A percentile compares a stretch with the other conserved stretches of the same genome.
These are phyloP conservation scores for Thelonectria blattea DNA, from an alignment of 2,329 filamentous ascomycete species.

Conservation along the genomic window DNA sequence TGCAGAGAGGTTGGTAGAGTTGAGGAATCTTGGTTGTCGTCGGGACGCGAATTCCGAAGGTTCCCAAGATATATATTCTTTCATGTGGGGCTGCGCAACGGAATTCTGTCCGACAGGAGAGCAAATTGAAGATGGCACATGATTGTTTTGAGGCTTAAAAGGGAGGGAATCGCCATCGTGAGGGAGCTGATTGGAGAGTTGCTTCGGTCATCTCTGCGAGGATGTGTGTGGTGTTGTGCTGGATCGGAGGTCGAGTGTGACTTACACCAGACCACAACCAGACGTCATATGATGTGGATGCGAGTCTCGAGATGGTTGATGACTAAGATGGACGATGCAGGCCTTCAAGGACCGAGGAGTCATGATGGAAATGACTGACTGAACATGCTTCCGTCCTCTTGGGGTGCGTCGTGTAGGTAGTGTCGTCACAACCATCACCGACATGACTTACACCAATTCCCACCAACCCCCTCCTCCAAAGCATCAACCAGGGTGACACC, in stretches of 20 bases:
- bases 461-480: not conserved
- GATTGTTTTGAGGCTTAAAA: not conserved
- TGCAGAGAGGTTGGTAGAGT: not conserved
- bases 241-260: not conserved
- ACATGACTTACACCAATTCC: not conserved
- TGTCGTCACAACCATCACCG: not conserved
- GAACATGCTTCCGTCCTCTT: not conserved
- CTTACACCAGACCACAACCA: not conserved
- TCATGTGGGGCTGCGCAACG: constrained; percentile 16
- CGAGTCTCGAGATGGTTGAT: not conserved
- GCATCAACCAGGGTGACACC: not conserved
- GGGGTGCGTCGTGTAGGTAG: not conserved
- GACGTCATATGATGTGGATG: not conserved
- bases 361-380: no score
- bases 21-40: constrained; percentile 11
- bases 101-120: constrained; percentile 20
- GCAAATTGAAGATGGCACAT: not conserved
- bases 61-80: constrained; percentile 14
- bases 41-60: constrained; percentile 18
- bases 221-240: not conserved
- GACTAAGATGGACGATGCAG: not conserved
- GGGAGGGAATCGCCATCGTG: constrained; percentile 2
- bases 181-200: constrained; percentile 3
- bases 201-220: not conserved
- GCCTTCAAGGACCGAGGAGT: no score